Evolutionary conservation across 257 asterid species (phyloP), one percentile per base, ranked within the genome.

Genomic region (Ilex asprella): DNA sequence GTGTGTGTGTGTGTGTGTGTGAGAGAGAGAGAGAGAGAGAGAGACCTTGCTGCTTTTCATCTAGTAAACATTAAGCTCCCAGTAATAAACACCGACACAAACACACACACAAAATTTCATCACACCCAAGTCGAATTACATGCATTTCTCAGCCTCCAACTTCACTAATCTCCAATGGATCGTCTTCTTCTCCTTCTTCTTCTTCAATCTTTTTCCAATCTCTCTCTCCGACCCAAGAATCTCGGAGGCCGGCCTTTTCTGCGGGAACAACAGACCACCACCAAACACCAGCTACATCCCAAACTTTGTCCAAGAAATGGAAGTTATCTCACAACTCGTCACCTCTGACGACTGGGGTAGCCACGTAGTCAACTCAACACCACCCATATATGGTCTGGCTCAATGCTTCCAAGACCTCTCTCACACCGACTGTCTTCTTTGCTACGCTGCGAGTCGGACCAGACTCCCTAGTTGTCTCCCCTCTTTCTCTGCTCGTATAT

Each of bases 391-490:
- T 61, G 82, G 77, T 5, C 50, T 86, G 2, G 88, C 92, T 2
- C 91, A 91, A 29, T 88, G 98, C 69, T 68, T 78, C 68, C 35
- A 69, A 31, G 98, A 91, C 35, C 70, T 88, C 2, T 65, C 89
- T 5, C 85, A 60, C 61, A 65, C 81, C 61, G 98, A 88, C 39
- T 88, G 98, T 77, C 87, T 82, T 59, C 88, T 75, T 69, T 91
- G 98, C 71, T 85, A 79, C 69, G 96, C 94, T 29, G 84, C 82
- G 7, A 81, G 86, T 62, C 87, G 96, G 12, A 88, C 95, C 43
- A 80, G 78, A 51, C 77, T 91, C 30, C 95, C 95, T 3, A 84
- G 87, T 31, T 91, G 98, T 75, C 78, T 91, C 10, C 95, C 96
- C 0, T 57, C 70, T 11, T 52, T 62, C 59, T 58, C 80, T 31